These are phyloP conservation scores for Fagus crenata DNA, from an alignment of 306 rosid species.

Conservation along the genomic window DNA sequence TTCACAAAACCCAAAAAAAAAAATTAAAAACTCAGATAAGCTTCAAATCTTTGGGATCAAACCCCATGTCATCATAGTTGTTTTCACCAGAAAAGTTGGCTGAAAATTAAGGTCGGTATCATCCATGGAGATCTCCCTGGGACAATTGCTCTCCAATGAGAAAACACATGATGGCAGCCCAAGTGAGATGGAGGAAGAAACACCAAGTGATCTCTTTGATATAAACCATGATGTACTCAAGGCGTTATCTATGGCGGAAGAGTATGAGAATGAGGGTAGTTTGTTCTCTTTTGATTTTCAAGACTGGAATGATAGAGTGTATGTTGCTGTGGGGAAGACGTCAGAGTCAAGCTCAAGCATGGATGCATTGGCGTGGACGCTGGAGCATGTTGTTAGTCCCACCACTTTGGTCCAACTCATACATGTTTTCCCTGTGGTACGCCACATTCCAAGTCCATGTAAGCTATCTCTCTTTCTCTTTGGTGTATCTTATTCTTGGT, in stretches of 20 bases:
- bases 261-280: slow-evolving; percentile 24
- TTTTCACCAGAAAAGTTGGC: too few species aligned
- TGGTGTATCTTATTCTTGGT: neutral
- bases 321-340: slow-evolving; percentile 63
- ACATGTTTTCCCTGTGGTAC: slow-evolving; percentile 61
- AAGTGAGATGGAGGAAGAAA: slow-evolving; percentile 66
- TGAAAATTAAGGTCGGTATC: too few species aligned
- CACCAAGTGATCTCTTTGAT: slow-evolving; percentile 17
- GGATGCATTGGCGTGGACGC: slow-evolving; percentile 63
- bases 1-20: too few species aligned
- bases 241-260: slow-evolving; percentile 44
- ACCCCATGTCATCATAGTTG: too few species aligned
- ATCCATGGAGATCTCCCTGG: too few species aligned
- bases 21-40: too few species aligned
- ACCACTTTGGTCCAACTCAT: slow-evolving; percentile 49
- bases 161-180: neutral
- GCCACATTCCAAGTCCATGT: slow-evolving; percentile 70
- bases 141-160: too few species aligned
- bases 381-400: slow-evolving; percentile 42
- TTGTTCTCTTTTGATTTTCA: slow-evolving; percentile 26
- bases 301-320: slow-evolving; percentile 38
- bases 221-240: slow-evolving; percentile 29
- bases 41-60: too few species aligned
- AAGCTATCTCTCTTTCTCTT: slow-evolving; percentile 28
- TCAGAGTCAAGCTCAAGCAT: slow-evolving; percentile 47